These are phyloP conservation scores for Scorias spongiosa DNA, from an alignment of 2,329 filamentous ascomycete genomes.

Conservation along the genomic window DNA sequence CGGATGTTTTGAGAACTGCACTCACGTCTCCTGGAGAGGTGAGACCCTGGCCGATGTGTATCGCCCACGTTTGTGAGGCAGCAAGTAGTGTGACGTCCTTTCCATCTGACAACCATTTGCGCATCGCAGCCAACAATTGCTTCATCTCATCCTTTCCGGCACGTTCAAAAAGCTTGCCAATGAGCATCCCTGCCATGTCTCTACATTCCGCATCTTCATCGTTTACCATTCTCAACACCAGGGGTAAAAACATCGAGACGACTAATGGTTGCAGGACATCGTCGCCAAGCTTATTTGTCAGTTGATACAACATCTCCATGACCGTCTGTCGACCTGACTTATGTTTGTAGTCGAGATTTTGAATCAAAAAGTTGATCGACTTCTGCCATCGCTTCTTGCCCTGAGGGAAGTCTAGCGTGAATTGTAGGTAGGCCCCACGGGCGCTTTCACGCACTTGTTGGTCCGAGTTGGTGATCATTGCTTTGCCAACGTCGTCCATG, in stretches of 20 bases:
- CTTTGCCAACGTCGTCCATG: conserved; percentile 70
- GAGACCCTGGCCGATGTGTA: conserved; percentile 58
- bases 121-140: conserved; percentile 55
- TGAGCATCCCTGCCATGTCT: conserved; percentile 60
- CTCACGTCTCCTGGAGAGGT: conserved; percentile 54
- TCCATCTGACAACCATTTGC: conserved; percentile 57
- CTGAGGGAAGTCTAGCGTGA: conserved; percentile 87
- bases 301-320: conserved; percentile 75
- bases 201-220: conserved; percentile 79
- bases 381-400: conserved; percentile 78
- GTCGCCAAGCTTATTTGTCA: conserved; percentile 73
- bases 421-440: conserved; percentile 81
- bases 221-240: conserved; percentile 75
- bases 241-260: conserved; percentile 66
- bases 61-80: conserved; percentile 64
- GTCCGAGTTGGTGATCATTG: conserved; percentile 95
- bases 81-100: conserved; percentile 55
- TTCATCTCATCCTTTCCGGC: conserved; percentile 58
- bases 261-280: conserved; percentile 72
- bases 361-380: conserved; percentile 74
- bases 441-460: conserved; percentile 76
- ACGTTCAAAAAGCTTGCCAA: conserved; percentile 67
- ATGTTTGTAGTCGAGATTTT: conserved; percentile 81
- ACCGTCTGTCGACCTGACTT: conserved; percentile 81
- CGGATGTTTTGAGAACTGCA: conserved; percentile 38